Conservation (phyloP, 352 stramenopile genomes). For the Phytophthora vignae region DNA sequence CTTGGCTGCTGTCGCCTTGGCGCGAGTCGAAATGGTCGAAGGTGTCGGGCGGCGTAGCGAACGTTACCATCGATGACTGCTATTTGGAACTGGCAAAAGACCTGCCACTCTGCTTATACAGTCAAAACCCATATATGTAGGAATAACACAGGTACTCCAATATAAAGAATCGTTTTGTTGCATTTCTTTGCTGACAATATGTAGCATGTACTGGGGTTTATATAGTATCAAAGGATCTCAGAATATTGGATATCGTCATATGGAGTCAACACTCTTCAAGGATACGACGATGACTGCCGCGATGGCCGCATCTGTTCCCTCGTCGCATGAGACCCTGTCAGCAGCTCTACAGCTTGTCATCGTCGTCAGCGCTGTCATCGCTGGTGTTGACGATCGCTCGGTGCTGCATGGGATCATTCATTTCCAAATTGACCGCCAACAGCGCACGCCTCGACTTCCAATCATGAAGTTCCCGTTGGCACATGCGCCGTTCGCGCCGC, state of each 20-base stretch:
- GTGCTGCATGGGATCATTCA: neutral
- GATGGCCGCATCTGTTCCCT: slow-evolving; percentile 13
- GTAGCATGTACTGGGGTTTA: neutral
- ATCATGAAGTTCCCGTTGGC: slow-evolving; percentile 42
- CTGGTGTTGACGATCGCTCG: neutral
- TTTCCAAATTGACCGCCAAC: slow-evolving; percentile 18
- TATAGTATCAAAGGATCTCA: too few species aligned
- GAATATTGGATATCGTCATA: neutral
- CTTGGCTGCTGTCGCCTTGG: slow-evolving; percentile 8
- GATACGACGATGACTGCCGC: slow-evolving; percentile 19
- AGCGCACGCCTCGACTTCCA: slow-evolving; percentile 8
- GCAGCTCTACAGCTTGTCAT: slow-evolving; percentile 18
- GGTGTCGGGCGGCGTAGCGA: neutral
- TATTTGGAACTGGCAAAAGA: slow-evolving; percentile 18
- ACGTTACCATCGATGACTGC: slow-evolving; percentile 14
- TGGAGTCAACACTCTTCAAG: neutral
- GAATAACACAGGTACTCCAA: neutral
- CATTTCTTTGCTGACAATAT: too few species aligned
- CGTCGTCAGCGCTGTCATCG: slow-evolving; percentile 22
- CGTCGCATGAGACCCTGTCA: slow-evolving; percentile 27
- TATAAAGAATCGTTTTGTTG: neutral
- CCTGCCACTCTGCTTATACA: neutral
- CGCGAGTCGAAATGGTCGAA: slow-evolving; percentile 5
- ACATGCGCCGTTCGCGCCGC: slow-evolving; percentile 41
- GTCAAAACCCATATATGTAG: neutral